A percentile compares a stretch with the other conserved stretches of the same genome.
Conservation (phyloP, 139 green algal genomes). For the Tetradesmus obliquus region DNA sequence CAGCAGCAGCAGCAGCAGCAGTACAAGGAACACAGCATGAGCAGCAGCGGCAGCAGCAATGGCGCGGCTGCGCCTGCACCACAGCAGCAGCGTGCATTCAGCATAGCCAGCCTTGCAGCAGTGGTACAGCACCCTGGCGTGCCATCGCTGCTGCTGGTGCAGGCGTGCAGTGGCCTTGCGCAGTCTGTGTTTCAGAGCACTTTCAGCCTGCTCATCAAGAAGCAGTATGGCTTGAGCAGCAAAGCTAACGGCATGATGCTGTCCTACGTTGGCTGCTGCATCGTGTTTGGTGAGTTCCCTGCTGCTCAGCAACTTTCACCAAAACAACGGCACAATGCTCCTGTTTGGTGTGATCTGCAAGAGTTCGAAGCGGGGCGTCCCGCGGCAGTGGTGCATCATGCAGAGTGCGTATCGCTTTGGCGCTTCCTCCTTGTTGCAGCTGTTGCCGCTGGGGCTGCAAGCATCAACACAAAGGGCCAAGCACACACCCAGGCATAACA, state of each 20-base stretch:
- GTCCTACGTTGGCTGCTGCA: conserved; percentile 32
- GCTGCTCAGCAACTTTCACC: not conserved
- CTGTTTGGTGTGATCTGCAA: not conserved
- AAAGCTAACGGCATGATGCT: conserved; percentile 48
- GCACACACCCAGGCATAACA: no score
- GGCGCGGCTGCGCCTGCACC: not conserved
- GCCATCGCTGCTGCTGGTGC: conserved; percentile 28
- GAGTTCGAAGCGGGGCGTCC: no score
- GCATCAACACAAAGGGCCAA: no score
- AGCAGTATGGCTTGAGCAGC: conserved; percentile 40
- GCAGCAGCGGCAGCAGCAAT: not conserved
- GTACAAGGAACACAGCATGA: not conserved
- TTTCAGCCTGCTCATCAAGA: conserved; percentile 49
- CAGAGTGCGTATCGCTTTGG: not conserved
- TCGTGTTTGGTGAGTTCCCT: conserved; percentile 25
- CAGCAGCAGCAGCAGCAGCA: not conserved
- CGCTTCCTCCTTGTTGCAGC: not conserved
- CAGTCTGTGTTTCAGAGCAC: conserved; percentile 48
- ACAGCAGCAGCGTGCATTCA: not conserved
- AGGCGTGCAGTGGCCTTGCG: conserved; percentile 47
- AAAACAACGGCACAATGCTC: no score
- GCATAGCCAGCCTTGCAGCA: not conserved
- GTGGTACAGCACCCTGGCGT: conserved; percentile 40
- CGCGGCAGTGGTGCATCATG: no score
- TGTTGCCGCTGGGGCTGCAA: no score